phyloP scores from a whole-genome alignment of 768 basidiomycete genomes.

The Sporobolomyces phaffii region DNA sequence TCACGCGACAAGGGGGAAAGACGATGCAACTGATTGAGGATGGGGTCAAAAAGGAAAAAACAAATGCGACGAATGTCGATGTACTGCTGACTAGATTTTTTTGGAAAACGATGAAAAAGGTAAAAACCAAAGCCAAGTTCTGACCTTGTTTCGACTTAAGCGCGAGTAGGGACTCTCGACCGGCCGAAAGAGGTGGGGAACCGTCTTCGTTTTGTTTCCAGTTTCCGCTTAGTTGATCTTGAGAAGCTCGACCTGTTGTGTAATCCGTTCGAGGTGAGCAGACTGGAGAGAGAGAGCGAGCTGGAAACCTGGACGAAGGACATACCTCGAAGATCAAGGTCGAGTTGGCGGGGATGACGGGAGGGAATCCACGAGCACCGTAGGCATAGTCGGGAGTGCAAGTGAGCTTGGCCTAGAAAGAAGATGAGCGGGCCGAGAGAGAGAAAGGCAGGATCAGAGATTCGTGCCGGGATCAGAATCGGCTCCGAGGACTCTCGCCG shows the following conservation, averaged over 20 bases:
- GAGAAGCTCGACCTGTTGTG: slow-evolving; percentile 60
- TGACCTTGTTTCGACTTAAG: too few relatives aligned
- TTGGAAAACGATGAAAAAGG: too few relatives aligned
- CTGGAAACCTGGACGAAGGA: neutral
- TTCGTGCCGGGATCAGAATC: neutral
- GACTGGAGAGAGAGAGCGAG: neutral
- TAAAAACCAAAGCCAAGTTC: too few relatives aligned
- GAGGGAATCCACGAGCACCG: slow-evolving; percentile 56
- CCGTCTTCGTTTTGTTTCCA: too few relatives aligned
- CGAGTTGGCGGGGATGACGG: slow-evolving; percentile 63
- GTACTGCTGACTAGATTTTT: too few relatives aligned
- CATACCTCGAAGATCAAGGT: slow-evolving; percentile 62
- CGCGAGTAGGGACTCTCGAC: too few relatives aligned
- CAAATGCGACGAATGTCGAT: too few relatives aligned
- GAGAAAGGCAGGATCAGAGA: neutral
- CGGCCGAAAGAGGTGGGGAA: too few relatives aligned
- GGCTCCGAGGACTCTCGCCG: neutral
- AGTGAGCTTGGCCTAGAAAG: slow-evolving; percentile 42
- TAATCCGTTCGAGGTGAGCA: neutral
- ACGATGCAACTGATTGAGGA: too few relatives aligned
- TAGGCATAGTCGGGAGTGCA: slow-evolving; percentile 66
- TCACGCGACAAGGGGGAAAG: too few relatives aligned
- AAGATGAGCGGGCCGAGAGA: neutral
- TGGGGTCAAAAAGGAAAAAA: too few relatives aligned
- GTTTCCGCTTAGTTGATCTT: slow-evolving; percentile 57